Evolutionary conservation across 768 basidiomycete genomes (phyloP).

Genomic region (Udeniomyces megalosporus): DNA sequence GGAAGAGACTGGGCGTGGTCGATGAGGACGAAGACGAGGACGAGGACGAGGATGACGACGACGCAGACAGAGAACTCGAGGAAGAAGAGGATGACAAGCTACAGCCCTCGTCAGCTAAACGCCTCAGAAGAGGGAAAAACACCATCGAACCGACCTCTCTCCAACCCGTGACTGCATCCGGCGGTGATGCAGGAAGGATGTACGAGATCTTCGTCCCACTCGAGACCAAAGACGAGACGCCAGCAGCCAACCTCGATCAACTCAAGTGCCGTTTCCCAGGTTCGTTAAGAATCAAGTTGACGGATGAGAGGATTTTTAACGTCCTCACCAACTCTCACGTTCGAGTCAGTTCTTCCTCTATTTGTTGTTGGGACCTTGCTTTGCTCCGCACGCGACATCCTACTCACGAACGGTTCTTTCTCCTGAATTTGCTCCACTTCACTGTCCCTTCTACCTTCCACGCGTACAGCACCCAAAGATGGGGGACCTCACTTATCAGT

Average conservation of each 20-base stretch:
- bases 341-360: neutral
- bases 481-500: constrained; percentile 1
- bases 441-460: neutral
- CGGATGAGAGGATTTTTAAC: neutral
- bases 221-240: neutral
- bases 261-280: neutral
- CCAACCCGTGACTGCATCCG: neutral
- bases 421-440: neutral
- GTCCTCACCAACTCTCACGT: neutral
- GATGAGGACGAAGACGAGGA: neutral
- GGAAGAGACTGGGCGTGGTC: neutral
- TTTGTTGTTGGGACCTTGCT: neutral
- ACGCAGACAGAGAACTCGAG: neutral
- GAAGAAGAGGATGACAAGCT: neutral
- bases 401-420: neutral
- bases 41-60: neutral
- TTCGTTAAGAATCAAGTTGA: neutral
- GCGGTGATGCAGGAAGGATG: neutral
- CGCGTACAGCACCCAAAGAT: neutral
- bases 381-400: neutral
- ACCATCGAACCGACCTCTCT: neutral
- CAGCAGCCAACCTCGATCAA: neutral
- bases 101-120: too few relatives aligned
- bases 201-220: neutral
- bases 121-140: neutral